Evolutionary conservation across 1,139 yeast species (phyloP).

Genomic region (Geotrichum fermentans): DNA sequence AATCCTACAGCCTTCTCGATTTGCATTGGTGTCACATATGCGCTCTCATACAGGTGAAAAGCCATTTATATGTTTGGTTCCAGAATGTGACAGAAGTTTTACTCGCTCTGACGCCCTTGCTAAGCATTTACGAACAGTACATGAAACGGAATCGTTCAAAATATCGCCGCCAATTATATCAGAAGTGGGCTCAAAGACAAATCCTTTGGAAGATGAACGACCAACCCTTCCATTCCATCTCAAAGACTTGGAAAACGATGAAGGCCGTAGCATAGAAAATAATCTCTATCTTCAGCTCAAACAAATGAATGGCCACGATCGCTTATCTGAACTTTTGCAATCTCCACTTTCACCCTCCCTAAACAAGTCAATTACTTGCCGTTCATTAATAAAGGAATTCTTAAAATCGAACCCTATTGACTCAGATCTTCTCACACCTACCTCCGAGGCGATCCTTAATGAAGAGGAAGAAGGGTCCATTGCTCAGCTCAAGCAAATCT

Average conservation of each 20-base stretch:
- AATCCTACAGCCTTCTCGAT: conserved; percentile 52
- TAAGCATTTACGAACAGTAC: conserved; percentile 59
- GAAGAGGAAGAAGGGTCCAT: neutral
- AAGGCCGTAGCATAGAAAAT: conserved; percentile 1
- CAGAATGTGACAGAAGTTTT: conserved; percentile 62
- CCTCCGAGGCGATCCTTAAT: conserved; percentile 10
- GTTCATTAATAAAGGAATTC: conserved; percentile 7
- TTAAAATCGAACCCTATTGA: conserved; percentile 13
- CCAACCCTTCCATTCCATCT: conserved; percentile 14
- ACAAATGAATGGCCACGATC: conserved; percentile 25
- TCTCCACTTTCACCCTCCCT: conserved; percentile 11
- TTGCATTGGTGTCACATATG: conserved; percentile 59
- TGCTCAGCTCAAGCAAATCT: conserved; percentile 25
- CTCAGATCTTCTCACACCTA: conserved; percentile 17
- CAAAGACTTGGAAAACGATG: conserved; percentile 20
- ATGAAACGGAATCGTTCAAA: conserved; percentile 42
- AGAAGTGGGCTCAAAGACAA: conserved; percentile 13
- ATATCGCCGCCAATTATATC: no score
- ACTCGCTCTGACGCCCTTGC: conserved; percentile 58
- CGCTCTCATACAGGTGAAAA: conserved; percentile 64
- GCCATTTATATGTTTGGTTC: conserved; percentile 63
- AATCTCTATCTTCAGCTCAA: conserved; percentile 23
- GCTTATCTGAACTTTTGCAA: conserved; percentile 1
- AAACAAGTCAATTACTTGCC: conserved; percentile 20
- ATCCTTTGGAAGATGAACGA: conserved; percentile 17